A percentile compares a stretch with the other conserved stretches of the same genome.
Conservation (phyloP, 768 basidiomycete genomes). For the Kondoa subrosea region DNA sequence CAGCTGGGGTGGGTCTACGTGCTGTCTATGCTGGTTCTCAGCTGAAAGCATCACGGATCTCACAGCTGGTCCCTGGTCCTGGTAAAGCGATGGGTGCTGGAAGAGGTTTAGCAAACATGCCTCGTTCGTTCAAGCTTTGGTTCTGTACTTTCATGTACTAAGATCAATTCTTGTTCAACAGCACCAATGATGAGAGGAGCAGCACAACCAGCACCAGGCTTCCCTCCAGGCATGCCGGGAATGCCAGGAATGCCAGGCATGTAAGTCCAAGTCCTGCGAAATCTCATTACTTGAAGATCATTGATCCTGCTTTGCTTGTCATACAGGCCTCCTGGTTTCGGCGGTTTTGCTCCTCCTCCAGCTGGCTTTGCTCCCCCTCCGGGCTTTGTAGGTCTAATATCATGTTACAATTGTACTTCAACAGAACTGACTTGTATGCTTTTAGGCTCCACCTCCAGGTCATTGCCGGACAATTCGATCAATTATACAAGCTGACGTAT, state of each 20-base stretch:
- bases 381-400: constrained; percentile 10
- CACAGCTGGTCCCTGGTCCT: constrained; percentile 15
- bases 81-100: constrained; percentile 16
- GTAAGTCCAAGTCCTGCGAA: neutral
- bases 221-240: constrained; percentile 19
- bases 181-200: constrained; percentile 3
- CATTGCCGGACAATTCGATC: no score
- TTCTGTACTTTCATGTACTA: neutral
- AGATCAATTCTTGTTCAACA: neutral
- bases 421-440: no score
- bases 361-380: constrained; percentile 9
- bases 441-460: no score
- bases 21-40: neutral
- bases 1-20: constrained; percentile 17
- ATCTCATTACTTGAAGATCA: neutral
- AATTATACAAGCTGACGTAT: no score
- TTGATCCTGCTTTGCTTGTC: neutral
- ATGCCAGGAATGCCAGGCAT: neutral
- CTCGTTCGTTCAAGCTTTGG: constrained; percentile 1
- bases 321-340: neutral
- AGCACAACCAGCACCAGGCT: neutral
- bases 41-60: neutral
- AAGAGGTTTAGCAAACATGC: constrained; percentile 13
- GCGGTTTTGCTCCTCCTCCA: neutral
- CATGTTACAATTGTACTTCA: neutral